Conservation (phyloP, 1,139 yeast genomes). For the Hyphopichia buzzinii region DNA sequence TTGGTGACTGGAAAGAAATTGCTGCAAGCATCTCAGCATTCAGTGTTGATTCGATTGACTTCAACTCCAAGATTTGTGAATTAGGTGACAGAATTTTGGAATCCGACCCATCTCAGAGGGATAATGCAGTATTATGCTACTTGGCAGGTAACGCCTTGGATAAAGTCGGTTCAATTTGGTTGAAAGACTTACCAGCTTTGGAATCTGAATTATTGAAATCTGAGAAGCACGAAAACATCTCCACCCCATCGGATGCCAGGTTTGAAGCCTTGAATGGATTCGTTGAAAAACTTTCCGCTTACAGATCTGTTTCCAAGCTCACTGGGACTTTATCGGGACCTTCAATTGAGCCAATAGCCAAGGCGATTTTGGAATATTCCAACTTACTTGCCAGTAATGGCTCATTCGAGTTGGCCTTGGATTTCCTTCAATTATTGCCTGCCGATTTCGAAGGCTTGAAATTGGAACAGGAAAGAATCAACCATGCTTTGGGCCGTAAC, state of each 20-base stretch:
- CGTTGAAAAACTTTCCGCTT: constrained; percentile 79
- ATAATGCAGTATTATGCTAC: constrained; percentile 75
- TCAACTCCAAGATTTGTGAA: constrained; percentile 54
- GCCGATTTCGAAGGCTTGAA: constrained; percentile 43
- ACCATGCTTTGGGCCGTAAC: constrained; percentile 47
- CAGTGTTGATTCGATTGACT: constrained; percentile 43
- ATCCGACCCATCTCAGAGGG: constrained; percentile 45
- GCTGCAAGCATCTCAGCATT: constrained; percentile 69
- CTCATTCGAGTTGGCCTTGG: constrained; percentile 75
- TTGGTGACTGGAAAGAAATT: constrained; percentile 78
- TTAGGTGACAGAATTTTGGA: constrained; percentile 68
- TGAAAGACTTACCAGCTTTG: constrained; percentile 61
- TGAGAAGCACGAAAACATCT: constrained; percentile 32
- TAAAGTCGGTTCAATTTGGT: constrained; percentile 80
- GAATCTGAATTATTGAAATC: constrained; percentile 54
- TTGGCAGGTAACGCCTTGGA: constrained; percentile 81
- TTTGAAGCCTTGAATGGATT: constrained; percentile 77
- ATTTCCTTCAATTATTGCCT: constrained; percentile 69
- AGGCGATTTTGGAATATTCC: constrained; percentile 72
- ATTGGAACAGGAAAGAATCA: constrained; percentile 73
- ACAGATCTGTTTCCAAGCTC: constrained; percentile 53
- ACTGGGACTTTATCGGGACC: constrained; percentile 44
- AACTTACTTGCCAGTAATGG: constrained; percentile 81
- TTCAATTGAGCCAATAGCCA: constrained; percentile 51
- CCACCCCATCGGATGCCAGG: constrained; percentile 82